A percentile compares a stretch with the other conserved stretches of the same genome.
Evolutionary conservation across 2,329 filamentous ascomycete genomes (phyloP).

Genomic region (Elsinoe necatrix): DNA sequence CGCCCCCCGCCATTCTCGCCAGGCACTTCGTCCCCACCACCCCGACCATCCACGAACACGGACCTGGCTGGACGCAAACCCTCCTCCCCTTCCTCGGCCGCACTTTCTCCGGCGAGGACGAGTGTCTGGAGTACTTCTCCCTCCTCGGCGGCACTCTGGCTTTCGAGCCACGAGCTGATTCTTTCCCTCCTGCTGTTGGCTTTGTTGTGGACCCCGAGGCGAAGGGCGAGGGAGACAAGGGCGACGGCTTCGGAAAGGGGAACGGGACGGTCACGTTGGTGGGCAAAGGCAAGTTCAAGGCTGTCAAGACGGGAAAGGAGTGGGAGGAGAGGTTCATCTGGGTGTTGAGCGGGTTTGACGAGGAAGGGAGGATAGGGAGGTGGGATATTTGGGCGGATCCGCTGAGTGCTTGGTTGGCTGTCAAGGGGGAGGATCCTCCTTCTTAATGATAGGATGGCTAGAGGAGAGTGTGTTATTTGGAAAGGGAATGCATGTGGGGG

Average conservation of each 20-base stretch:
- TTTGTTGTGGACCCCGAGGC: conserved; percentile 33
- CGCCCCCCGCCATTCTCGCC: background rate
- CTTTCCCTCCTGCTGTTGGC: conserved; percentile 28
- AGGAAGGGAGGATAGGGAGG: conserved; percentile 26
- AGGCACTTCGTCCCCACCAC: conserved; percentile 10
- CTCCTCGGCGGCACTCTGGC: conserved; percentile 29
- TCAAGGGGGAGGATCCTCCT: conserved; percentile 17
- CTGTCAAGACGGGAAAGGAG: conserved; percentile 26
- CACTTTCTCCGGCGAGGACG: conserved; percentile 29
- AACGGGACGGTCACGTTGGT: conserved; percentile 25
- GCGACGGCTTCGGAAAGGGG: conserved; percentile 2
- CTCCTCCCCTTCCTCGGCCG: conserved; percentile 34
- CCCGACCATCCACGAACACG: conserved; percentile 36
- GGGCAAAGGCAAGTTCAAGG: conserved; percentile 25
- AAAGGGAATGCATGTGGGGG: background rate
- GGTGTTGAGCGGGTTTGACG: conserved; percentile 28
- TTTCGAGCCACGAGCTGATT: conserved; percentile 27
- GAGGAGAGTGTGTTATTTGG: background rate
- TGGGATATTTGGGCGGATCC: conserved; percentile 33
- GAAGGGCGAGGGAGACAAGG: conserved; percentile 5
- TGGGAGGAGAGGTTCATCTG: conserved; percentile 30
- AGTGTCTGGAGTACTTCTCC: conserved; percentile 34
- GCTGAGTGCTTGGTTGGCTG: conserved; percentile 29
- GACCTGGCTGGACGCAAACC: conserved; percentile 31
- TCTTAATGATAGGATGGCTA: background rate